A percentile compares a stretch with the other conserved stretches of the same genome.
These are phyloP conservation scores for Penicillium daleae DNA, from an alignment of 495 filamentous ascomycete genomes.

Conservation along the genomic window DNA sequence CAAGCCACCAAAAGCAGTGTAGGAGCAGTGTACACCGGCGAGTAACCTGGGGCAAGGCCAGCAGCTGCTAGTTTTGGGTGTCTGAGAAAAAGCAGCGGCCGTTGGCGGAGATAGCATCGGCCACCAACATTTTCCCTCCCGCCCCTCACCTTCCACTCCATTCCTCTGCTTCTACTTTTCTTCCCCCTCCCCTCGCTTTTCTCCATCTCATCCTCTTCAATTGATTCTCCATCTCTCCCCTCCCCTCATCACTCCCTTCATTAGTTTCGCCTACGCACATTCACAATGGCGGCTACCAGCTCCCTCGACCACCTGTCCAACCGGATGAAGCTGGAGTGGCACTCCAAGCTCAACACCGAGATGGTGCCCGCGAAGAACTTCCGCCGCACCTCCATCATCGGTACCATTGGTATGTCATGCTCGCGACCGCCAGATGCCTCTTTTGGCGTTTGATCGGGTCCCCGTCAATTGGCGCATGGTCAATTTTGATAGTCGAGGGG, in stretches of 20 bases:
- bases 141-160: conserved; percentile 25
- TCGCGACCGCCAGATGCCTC: neutral
- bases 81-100: conserved; percentile 5
- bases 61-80: neutral
- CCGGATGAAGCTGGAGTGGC: conserved; percentile 88
- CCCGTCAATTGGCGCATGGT: neutral
- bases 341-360: conserved; percentile 78
- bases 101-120: conserved; percentile 36
- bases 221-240: conserved; percentile 30
- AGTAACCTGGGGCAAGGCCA: conserved; percentile 15
- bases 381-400: conserved; percentile 96
- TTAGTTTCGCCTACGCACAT: conserved; percentile 26
- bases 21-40: conserved; percentile 18
- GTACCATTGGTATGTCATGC: conserved; percentile 80
- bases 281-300: conserved; percentile 52
- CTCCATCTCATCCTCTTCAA: conserved; percentile 20
- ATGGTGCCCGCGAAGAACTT: conserved; percentile 82
- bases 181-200: conserved; percentile 27
- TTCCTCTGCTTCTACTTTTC: conserved; percentile 30
- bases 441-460: neutral
- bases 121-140: conserved; percentile 49
- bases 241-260: conserved; percentile 22
- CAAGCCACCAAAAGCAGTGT: neutral
- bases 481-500: neutral
- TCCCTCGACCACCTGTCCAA: conserved; percentile 83